Conservation (phyloP, 2,329 filamentous ascomycete species). For the Penicillium paneum region DNA sequence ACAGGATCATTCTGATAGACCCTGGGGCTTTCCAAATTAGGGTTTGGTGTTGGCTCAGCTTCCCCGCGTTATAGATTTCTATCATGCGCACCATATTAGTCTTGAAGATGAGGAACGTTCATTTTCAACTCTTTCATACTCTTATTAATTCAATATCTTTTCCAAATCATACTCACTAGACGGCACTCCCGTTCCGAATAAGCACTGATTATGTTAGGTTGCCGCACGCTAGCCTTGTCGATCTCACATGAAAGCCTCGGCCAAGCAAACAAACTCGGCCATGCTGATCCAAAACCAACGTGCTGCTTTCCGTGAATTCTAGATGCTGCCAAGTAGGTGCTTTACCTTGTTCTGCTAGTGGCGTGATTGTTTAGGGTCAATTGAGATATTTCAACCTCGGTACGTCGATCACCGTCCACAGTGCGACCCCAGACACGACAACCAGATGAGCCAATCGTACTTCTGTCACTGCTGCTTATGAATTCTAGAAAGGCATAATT, state of each 20-base stretch:
- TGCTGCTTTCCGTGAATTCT: background rate
- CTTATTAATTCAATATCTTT: no score
- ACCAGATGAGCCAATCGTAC: background rate
- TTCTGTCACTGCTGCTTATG: background rate
- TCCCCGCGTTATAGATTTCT: constrained; percentile 1
- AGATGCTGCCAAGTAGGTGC: background rate
- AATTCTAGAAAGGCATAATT: background rate
- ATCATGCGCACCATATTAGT: background rate
- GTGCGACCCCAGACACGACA: background rate
- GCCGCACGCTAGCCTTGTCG: constrained; percentile 15
- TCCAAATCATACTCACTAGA: background rate
- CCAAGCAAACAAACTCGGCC: constrained; percentile 2
- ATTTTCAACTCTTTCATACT: background rate
- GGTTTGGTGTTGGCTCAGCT: background rate
- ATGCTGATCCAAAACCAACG: background rate
- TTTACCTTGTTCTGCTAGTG: constrained; percentile 2
- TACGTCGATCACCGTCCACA: background rate
- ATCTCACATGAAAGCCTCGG: constrained; percentile 24
- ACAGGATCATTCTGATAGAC: background rate
- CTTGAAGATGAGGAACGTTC: background rate
- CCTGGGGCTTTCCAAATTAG: constrained; percentile 6
- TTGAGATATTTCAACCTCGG: constrained; percentile 2
- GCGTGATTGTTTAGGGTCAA: constrained; percentile 1
- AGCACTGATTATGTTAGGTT: constrained; percentile 5
- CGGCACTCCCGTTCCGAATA: background rate